These are phyloP conservation scores for Kurtzmaniella natalensis DNA, from an alignment of 1,139 yeast species.

Conservation along the genomic window DNA sequence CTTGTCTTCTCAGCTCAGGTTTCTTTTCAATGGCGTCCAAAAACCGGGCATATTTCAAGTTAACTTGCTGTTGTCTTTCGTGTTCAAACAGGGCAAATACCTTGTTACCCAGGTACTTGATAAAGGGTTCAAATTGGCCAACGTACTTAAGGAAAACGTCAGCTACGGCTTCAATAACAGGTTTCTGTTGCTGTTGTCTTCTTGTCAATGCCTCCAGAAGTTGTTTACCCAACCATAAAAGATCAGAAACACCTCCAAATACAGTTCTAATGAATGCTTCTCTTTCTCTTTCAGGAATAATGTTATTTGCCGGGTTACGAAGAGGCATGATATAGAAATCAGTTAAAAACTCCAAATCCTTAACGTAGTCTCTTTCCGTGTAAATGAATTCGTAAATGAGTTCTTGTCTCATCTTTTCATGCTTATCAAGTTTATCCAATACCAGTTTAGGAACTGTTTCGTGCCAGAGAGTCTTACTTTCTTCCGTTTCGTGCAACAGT, in stretches of 20 bases:
- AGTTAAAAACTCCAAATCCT: conserved; percentile 87
- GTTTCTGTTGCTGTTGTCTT: conserved; percentile 78
- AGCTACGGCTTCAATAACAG: conserved; percentile 81
- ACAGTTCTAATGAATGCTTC: conserved; percentile 90
- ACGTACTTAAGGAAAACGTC: conserved; percentile 83
- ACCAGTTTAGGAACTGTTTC: conserved; percentile 83
- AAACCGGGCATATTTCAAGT: conserved; percentile 85
- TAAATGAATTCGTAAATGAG: conserved; percentile 90
- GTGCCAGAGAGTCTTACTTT: conserved; percentile 89
- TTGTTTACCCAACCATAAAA: conserved; percentile 75
- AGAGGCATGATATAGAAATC: conserved; percentile 94
- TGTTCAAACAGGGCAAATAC: conserved; percentile 94
- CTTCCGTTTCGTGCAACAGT: conserved; percentile 73
- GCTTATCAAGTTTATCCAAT: conserved; percentile 74
- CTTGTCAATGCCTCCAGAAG: conserved; percentile 86
- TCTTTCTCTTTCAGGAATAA: conserved; percentile 83
- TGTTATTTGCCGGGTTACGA: conserved; percentile 65
- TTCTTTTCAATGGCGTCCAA: conserved; percentile 87
- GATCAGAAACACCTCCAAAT: conserved; percentile 85
- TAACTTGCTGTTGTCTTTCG: conserved; percentile 89
- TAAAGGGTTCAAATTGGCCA: conserved; percentile 86
- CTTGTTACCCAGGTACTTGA: conserved; percentile 92
- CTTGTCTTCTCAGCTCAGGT: conserved; percentile 87
- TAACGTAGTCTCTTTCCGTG: conserved; percentile 93
- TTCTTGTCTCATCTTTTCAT: conserved; percentile 90